Conservation (phyloP, 1,284 basidiomycete genomes). For the Rhodotorula sp. region DNA sequence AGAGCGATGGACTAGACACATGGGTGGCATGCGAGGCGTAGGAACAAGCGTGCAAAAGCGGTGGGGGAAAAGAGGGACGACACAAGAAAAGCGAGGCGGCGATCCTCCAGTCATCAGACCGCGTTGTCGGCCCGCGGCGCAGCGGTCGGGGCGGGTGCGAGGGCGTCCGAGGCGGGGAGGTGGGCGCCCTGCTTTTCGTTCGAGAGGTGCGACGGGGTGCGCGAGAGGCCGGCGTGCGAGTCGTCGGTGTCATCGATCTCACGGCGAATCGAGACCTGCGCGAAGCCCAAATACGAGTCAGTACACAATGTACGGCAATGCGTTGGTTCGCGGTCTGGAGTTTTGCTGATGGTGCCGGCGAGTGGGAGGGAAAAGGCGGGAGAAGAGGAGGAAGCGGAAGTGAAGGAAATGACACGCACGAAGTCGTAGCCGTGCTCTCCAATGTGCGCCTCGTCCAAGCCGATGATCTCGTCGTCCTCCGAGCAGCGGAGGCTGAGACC, state of each 20-base stretch:
- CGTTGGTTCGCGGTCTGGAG: background rate
- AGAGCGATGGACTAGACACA: no score
- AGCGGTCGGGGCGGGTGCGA: no score
- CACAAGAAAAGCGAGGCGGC: background rate
- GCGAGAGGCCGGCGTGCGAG: slow-evolving; percentile 12
- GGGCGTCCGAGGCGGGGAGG: background rate
- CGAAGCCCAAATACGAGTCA: background rate
- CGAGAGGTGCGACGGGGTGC: slow-evolving; percentile 9
- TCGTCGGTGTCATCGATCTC: slow-evolving; percentile 31
- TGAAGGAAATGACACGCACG: background rate
- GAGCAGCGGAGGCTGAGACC: slow-evolving; percentile 72
- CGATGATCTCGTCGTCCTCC: slow-evolving; percentile 86
- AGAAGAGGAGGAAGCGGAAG: no score
- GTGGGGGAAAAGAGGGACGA: background rate
- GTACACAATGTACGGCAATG: background rate
- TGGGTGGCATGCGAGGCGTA: no score
- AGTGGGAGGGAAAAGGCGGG: background rate
- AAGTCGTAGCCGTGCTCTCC: slow-evolving; percentile 15
- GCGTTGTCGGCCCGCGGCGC: no score
- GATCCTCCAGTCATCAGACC: no score
- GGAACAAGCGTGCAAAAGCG: no score
- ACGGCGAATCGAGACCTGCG: slow-evolving; percentile 21
- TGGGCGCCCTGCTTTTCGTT: slow-evolving; percentile 25
- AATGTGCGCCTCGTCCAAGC: slow-evolving; percentile 56
- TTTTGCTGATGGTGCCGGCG: background rate